Evolutionary conservation across 2,329 filamentous ascomycete species (phyloP).

Genomic region (Conoideocrella luteorostrata): DNA sequence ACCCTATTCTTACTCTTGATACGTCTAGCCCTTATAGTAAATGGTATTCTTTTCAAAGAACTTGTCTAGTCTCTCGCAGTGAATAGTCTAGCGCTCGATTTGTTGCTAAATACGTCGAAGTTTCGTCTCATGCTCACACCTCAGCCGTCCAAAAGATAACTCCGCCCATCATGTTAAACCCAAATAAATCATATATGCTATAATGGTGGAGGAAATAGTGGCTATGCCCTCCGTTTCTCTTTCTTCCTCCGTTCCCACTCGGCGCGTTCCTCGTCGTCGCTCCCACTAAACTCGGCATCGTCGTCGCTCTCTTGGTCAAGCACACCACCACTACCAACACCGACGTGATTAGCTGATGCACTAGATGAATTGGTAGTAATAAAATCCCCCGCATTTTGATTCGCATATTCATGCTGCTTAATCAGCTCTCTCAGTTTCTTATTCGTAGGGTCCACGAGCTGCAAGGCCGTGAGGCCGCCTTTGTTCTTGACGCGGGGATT

Average conservation of each 20-base stretch:
- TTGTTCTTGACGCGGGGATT: constrained; percentile 58
- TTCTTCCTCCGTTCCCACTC: constrained; percentile 51
- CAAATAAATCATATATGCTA: too few relatives aligned
- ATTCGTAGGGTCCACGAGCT: constrained; percentile 70
- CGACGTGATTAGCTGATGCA: background rate
- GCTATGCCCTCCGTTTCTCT: constrained; percentile 26
- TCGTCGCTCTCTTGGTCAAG: constrained; percentile 34
- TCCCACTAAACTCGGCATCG: constrained; percentile 56
- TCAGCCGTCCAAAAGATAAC: background rate
- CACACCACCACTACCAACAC: constrained; percentile 14
- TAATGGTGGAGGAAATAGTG: too few relatives aligned
- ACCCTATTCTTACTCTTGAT: constrained; percentile 6
- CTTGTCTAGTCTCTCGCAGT: background rate
- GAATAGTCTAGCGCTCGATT: background rate
- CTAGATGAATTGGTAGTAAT: constrained; percentile 27
- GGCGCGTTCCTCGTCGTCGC: constrained; percentile 57
- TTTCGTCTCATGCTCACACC: background rate
- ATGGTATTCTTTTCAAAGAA: constrained; percentile 5
- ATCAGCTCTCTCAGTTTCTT: constrained; percentile 54
- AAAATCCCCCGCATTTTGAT: constrained; percentile 53
- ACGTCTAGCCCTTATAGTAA: constrained; percentile 5
- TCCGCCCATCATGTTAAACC: too few relatives aligned
- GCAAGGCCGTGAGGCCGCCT: constrained; percentile 62
- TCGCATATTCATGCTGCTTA: constrained; percentile 63
- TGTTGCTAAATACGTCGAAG: background rate